Conservation (phyloP, 179 eudicot genomes). For the Beta lomatogona region DNA sequence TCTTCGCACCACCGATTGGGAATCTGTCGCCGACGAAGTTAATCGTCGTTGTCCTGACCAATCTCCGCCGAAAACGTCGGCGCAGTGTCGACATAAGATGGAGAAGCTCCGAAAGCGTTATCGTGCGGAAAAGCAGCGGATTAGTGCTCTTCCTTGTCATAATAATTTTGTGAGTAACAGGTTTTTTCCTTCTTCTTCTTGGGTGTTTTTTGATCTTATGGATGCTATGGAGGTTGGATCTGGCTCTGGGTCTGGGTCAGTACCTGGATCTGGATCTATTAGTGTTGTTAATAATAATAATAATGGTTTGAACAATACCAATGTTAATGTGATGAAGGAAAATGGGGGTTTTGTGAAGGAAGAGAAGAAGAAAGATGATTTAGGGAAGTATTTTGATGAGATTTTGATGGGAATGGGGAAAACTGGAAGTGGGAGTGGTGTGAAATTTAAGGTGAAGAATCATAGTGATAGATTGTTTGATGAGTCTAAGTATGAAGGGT, state of each 20-base stretch:
- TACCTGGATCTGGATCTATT: not conserved
- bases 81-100: conserved; percentile 99
- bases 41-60: conserved; percentile 53
- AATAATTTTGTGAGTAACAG: conserved; percentile 12
- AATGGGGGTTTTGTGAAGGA: not conserved
- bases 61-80: conserved; percentile 65
- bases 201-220: conserved; percentile 81
- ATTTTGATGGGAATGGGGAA: conserved; percentile 15
- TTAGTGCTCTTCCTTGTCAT: conserved; percentile 34
- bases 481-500: conserved; percentile 9
- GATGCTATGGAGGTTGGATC: conserved; percentile 76
- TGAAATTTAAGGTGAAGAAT: conserved; percentile 33
- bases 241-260: not conserved
- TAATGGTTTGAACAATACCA: not conserved
- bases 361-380: conserved; percentile 18
- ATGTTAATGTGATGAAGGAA: not conserved
- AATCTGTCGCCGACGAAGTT: conserved; percentile 69
- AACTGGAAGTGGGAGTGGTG: conserved; percentile 2
- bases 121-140: conserved; percentile 76
- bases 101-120: conserved; percentile 93
- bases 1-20: conserved; percentile 90
- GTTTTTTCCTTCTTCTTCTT: conserved; percentile 63
- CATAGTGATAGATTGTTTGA: conserved; percentile 10
- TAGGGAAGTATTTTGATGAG: conserved; percentile 27
- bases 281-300: not conserved